Evolutionary conservation across 768 basidiomycete genomes (phyloP), one percentile per base, ranked within the genome.

Genomic region (Russula vinacea): DNA sequence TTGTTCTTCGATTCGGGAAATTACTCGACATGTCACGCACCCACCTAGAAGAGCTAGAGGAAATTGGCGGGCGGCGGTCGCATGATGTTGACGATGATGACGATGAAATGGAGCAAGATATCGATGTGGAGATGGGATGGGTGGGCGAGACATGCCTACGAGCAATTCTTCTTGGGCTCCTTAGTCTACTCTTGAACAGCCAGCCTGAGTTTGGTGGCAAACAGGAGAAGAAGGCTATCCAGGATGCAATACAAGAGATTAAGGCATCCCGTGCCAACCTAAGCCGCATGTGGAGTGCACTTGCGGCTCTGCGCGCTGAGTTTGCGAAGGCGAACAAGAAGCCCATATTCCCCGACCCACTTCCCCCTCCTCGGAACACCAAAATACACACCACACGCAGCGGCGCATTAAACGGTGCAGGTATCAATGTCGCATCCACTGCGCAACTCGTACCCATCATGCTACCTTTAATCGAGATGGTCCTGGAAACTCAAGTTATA

Each of bases 391-490:
- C 74, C 53, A 84, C 84, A 22, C 83, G 88, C 52, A 81, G 78
- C 50, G 70, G 63, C 13, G 64, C 55, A 24, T 54, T 62, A 17
- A 50, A 52, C 8, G 39, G 66, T 16, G 51, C 51, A 10, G 55
- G 60, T 62, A 76, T 73, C 62, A 75, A 64, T 65, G 79, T 79
- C 69, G 72, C 76, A 5, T 71, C 70, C 22, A 76, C 88, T 0
- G 79, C 79, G 5, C 90, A 91, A 68, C 78, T 92, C 69, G 76
- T 92, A 16, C 89, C 90, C 17, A 79, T 89, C 24, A 70, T 92
- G 33, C 65, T 79, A 8, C 80, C 83, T 4, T 76, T 93, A n/a
- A 79, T 88, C 16, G 78, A 87, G 44, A 73, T 74, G 8, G 79
- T 77, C 2, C 68, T 85, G 19, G 73, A 79, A 32, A 79, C 84